Base-by-base conservation (phyloP, 306 rosid species). In the Dryas octopetala region DNA sequence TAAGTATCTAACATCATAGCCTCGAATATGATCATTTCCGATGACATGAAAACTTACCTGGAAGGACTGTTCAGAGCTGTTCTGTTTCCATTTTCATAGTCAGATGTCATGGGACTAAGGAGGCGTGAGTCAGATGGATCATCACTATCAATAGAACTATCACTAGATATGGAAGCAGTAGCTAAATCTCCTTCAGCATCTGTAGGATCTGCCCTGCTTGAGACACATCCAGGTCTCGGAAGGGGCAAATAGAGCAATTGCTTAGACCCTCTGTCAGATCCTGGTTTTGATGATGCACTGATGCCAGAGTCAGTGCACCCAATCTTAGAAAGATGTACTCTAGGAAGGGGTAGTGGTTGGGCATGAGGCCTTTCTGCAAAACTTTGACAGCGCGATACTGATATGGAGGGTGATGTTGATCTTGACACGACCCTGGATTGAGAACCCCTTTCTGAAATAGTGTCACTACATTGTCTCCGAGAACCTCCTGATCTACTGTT, bases 271-370 rank as follows among this genome's bases (percentile, higher is more conserved):
- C 84, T 76, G 44, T 85, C 91, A 70, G 73, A 64, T 71, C 81
- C 88, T 26, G 89, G 74, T 66, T 88, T 90, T 40, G 85, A 74
- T 62, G 88, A 84, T 76, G 83, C 73, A 69, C 88, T 84, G 80
- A 90, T 86, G 79, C 86, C 91, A 50, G 91, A 90, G 84, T 91
- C 89, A 61, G 85, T 88, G 52, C 85, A 88, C 53, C 88, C 91
- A 71, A 86, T 67, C 81, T 69, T 80, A 45, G 94, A 73, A 78
- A 86, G 91, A 38, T 87, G 90, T 70, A 61, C 76, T 7, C 82
- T 80, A 55, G 98, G 98, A 86, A 88, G 98, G 19, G 98, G 98
- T 55, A 94, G 95, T 66, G 98, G 98, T 72, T 91, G 98, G 64
- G 96, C 89, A 74, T 61, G 89, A 66, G 91, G 83, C 78, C 95